A percentile compares a stretch with the other conserved stretches of the same genome.
These are phyloP conservation scores for Paraphoma sp. DNA, from an alignment of 2,329 filamentous ascomycete genomes.

Conservation along the genomic window DNA sequence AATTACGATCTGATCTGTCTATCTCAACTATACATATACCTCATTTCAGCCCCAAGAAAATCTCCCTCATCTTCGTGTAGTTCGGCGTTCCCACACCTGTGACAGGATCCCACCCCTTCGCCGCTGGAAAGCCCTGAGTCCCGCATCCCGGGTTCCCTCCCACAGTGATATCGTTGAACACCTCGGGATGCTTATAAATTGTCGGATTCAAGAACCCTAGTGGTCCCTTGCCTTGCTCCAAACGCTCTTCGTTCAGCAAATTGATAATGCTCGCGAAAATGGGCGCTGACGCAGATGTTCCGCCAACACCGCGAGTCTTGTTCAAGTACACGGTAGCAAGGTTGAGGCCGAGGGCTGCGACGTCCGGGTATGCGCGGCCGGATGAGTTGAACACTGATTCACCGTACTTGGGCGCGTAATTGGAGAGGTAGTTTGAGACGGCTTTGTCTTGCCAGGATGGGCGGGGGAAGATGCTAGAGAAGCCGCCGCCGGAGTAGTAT, in stretches of 20 bases:
- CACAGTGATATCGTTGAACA: slow-evolving; percentile 50
- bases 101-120: slow-evolving; percentile 46
- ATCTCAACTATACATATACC: no score
- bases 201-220: slow-evolving; percentile 66
- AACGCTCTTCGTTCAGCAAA: slow-evolving; percentile 65
- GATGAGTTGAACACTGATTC: slow-evolving; percentile 17
- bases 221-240: slow-evolving; percentile 54
- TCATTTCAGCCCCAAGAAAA: slow-evolving; percentile 9
- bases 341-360: slow-evolving; percentile 62
- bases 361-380: slow-evolving; percentile 66
- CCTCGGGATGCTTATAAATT: slow-evolving; percentile 57
- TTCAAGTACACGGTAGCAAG: slow-evolving; percentile 49
- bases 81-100: slow-evolving; percentile 32
- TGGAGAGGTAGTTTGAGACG: slow-evolving; percentile 14
- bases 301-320: slow-evolving; percentile 46
- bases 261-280: slow-evolving; percentile 63
- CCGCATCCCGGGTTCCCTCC: slow-evolving; percentile 44
- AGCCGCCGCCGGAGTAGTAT: slow-evolving; percentile 48
- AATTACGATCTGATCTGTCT: no score
- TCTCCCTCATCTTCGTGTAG: slow-evolving; percentile 22
- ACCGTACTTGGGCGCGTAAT: slow-evolving; percentile 11
- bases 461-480: slow-evolving; percentile 54
- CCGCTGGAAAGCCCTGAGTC: slow-evolving; percentile 35
- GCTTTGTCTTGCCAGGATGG: slow-evolving; percentile 53
- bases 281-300: slow-evolving; percentile 63